These are phyloP conservation scores for Lyophyllum decastes DNA, from an alignment of 768 basidiomycete species.

Conservation along the genomic window DNA sequence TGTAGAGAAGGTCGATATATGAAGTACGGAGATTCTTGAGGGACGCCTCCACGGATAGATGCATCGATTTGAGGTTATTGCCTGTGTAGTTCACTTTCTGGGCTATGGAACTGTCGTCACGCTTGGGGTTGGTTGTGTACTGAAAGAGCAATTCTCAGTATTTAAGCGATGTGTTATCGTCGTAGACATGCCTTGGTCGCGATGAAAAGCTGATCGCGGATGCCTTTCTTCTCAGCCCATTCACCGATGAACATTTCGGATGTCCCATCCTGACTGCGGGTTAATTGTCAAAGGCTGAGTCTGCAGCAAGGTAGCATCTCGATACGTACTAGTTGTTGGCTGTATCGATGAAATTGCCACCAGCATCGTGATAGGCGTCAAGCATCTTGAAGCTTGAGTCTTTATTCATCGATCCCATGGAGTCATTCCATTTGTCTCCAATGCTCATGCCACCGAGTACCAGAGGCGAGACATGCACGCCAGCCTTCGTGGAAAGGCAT, in stretches of 20 bases:
- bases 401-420: constrained; percentile 35
- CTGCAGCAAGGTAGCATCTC: no score
- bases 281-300: no score
- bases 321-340: constrained; percentile 15
- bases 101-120: constrained; percentile 19
- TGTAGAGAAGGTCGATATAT: constrained; percentile 49
- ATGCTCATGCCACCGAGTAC: constrained; percentile 50
- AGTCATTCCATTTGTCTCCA: constrained; percentile 34
- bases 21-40: constrained; percentile 47
- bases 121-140: constrained; percentile 34
- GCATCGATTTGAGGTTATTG: constrained; percentile 47
- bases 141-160: constrained; percentile 1
- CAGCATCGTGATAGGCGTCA: constrained; percentile 13
- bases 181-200: constrained; percentile 38
- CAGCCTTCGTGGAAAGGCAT: constrained; percentile 38
- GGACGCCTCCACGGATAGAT: constrained; percentile 40
- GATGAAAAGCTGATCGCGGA: constrained; percentile 50
- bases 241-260: constrained; percentile 57
- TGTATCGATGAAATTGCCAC: constrained; percentile 20
- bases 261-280: constrained; percentile 47
- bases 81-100: constrained; percentile 45
- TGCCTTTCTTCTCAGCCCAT: constrained; percentile 47
- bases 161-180: neutral
- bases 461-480: constrained; percentile 50
- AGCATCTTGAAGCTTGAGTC: constrained; percentile 23